Evolutionary conservation across 805 yeast species (phyloP), one percentile per base, ranked within the genome.

Genomic region (Wickerhamomyces tratensis): DNA sequence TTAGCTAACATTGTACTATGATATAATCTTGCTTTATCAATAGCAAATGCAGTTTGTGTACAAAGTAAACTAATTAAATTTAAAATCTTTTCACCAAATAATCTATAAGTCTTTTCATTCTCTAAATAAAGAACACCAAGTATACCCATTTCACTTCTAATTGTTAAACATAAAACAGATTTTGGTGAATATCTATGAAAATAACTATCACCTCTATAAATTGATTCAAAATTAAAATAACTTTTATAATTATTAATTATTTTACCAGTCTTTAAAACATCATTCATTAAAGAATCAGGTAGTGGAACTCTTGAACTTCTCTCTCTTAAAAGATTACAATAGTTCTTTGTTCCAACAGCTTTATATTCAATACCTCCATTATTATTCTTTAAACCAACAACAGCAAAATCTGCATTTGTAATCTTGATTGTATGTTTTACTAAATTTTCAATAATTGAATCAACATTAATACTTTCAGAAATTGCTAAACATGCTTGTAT

Each of bases 1-100:
- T 94, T 77, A 1, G 95, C 95, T 14, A 67, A 43, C 48, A 69
- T 71, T 68, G 75, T 69, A 48, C 71, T 73, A 10, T 61, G 51
- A 49, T 71, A 74, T 14, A 74, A 55, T 33, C 62, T 59, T 1
- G 75, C 67, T 47, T 74, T 74, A 31, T 67, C 69, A 25, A 74
- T 56, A 2, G 79, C 69, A 15, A 74, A 74, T 0, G 75, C 74
- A 7, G 77, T 76, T 48, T 74, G 79, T 0, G 75, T 65, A 44
- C 76, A 69, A 36, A 74, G 56, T 41, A 74, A 58, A 6, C 59
- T 58, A 6, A 68, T 56, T 39, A 73, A 51, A 41, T 68, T 71
- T n/a, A 63, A 49, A 43, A 65, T 65, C 14, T 59, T 61, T 10
- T 56, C 51, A 10, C 62, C 55, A 46, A 66, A 64, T 31, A 58